Evolutionary conservation across 2,329 filamentous ascomycete species (phyloP).

Genomic region (Immersiporthe knoxdaviesiana): DNA sequence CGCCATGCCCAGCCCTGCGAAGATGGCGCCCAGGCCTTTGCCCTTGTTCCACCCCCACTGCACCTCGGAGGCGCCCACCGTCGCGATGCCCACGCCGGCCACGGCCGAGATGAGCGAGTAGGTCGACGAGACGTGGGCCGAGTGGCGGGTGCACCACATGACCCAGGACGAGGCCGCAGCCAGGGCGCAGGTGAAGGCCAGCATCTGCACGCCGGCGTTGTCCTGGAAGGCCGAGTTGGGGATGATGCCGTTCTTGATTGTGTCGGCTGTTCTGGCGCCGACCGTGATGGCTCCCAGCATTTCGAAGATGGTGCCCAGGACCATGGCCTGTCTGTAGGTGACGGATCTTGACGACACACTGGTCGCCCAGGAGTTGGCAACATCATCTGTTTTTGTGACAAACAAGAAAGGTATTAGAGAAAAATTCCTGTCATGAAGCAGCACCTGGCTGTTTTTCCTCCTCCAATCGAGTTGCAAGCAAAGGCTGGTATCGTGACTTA

Average conservation of each 20-base stretch:
- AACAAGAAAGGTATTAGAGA: background rate
- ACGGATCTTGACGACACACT: slow-evolving; percentile 80
- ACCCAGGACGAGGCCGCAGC: slow-evolving; percentile 72
- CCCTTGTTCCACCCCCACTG: slow-evolving; percentile 73
- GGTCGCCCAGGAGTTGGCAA: slow-evolving; percentile 82
- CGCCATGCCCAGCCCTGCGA: slow-evolving; percentile 72
- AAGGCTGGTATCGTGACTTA: no score
- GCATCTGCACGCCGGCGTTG: slow-evolving; percentile 68
- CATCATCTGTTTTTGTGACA: slow-evolving; percentile 63
- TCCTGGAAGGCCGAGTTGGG: slow-evolving; percentile 59
- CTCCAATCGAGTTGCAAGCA: no score
- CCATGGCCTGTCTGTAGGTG: slow-evolving; percentile 70
- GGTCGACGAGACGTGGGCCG: slow-evolving; percentile 73
- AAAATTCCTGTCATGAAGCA: background rate
- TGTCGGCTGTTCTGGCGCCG: slow-evolving; percentile 71
- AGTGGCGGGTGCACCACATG: slow-evolving; percentile 78
- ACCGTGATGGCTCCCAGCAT: slow-evolving; percentile 68
- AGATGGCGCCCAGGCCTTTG: slow-evolving; percentile 72
- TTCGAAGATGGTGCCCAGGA: slow-evolving; percentile 69
- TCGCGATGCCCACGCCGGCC: slow-evolving; percentile 70
- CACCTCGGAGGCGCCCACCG: slow-evolving; percentile 63
- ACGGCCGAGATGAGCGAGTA: slow-evolving; percentile 73
- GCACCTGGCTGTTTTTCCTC: no score
- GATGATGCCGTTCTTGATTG: slow-evolving; percentile 80
- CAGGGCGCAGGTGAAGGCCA: slow-evolving; percentile 67